These are phyloP conservation scores for Calonectria pauciramosa DNA, from an alignment of 2,329 filamentous ascomycete species.

Conservation along the genomic window DNA sequence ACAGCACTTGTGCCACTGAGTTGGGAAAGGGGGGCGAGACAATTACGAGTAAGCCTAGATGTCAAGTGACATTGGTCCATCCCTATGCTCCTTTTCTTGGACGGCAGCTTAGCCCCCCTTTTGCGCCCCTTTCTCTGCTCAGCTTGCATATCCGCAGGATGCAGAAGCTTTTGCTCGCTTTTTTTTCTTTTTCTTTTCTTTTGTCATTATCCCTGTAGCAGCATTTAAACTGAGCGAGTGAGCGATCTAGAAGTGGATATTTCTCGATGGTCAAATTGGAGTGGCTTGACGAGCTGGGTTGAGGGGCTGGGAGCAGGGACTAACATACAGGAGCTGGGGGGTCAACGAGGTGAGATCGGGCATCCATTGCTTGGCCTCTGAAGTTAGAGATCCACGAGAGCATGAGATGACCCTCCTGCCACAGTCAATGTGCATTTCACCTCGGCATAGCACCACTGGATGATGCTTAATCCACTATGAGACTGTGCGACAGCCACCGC, in stretches of 20 bases:
- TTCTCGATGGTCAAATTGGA: slow-evolving; percentile 40
- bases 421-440: background rate
- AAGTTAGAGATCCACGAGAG: slow-evolving; percentile 16
- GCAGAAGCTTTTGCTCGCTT: background rate
- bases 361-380: slow-evolving; percentile 7
- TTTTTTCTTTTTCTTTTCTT: background rate
- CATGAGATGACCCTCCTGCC: slow-evolving; percentile 1
- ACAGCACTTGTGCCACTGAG: slow-evolving; percentile 8
- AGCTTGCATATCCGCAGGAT: slow-evolving; percentile 5
- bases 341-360: slow-evolving; percentile 20
- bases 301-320: slow-evolving; percentile 43
- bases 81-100: background rate
- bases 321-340: slow-evolving; percentile 8
- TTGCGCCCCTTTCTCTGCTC: slow-evolving; percentile 11
- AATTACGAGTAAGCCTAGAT: slow-evolving; percentile 13
- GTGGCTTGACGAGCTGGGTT: slow-evolving; percentile 40
- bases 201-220: background rate
- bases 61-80: slow-evolving; percentile 20
- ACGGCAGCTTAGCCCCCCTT: background rate
- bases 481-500: background rate
- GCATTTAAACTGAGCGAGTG: slow-evolving; percentile 9
- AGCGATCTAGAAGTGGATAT: slow-evolving; percentile 24
- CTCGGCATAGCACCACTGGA: background rate
- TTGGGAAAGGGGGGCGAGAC: slow-evolving; percentile 10
- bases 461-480: background rate